phyloP scores from a whole-genome alignment of 2,329 filamentous ascomycete genomes.

The Sarocladiaceae sp. region DNA sequence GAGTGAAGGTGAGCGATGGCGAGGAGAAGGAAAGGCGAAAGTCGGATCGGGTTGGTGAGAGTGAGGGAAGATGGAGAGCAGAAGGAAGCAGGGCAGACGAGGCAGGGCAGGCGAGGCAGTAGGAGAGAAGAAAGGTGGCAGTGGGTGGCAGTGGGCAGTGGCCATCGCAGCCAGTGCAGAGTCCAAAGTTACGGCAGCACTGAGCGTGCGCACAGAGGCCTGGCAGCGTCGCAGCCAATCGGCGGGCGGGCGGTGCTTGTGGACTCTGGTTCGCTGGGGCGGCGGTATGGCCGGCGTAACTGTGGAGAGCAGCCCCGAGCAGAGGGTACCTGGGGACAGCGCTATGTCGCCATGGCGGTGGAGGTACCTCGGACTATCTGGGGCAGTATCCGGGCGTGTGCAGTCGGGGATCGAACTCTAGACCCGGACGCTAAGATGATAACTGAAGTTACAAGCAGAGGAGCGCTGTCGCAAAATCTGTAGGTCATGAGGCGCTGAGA shows the following conservation, averaged over 20 bases:
- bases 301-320: conserved; percentile 36
- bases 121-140: neutral
- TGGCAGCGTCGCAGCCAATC: conserved; percentile 12
- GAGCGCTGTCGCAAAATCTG: no score
- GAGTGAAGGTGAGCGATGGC: no score
- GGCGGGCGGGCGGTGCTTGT: conserved; percentile 5
- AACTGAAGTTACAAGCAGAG: no score
- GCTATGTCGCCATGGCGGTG: neutral
- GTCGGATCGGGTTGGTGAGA: no score
- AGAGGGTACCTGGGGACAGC: conserved; percentile 8
- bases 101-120: no score
- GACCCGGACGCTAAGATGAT: no score
- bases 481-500: no score
- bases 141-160: conserved; percentile 4
- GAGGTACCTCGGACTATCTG: neutral
- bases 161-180: neutral
- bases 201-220: conserved; percentile 13
- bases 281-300: conserved; percentile 54
- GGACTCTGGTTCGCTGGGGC: conserved; percentile 32
- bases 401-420: no score
- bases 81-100: no score
- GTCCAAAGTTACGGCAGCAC: conserved; percentile 10
- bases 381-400: no score
- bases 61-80: no score
- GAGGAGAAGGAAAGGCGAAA: no score